These are phyloP conservation scores for Umbellularia californica DNA, from an alignment of 164 flowering plant genomes.

Conservation along the genomic window DNA sequence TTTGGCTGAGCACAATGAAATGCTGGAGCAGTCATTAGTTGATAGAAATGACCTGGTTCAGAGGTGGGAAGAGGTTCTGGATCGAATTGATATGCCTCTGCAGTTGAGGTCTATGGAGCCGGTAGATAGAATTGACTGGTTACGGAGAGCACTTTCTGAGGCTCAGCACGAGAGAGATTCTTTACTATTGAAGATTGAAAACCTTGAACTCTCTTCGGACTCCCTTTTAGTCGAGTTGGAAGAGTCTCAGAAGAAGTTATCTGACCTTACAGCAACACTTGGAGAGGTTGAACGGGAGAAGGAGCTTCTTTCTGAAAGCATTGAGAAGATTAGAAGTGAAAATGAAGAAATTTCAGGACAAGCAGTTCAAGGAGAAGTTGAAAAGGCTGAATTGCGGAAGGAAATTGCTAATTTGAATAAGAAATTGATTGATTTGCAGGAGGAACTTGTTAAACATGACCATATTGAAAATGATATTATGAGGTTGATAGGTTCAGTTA, in stretches of 20 bases:
- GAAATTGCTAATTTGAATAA: slow-evolving; percentile 48
- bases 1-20: slow-evolving; percentile 96
- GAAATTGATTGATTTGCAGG: slow-evolving; percentile 25
- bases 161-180: slow-evolving; percentile 46
- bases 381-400: slow-evolving; percentile 36
- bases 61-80: slow-evolving; percentile 87
- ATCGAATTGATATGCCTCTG: slow-evolving; percentile 61
- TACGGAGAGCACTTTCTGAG: slow-evolving; percentile 65
- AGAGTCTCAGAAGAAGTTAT: slow-evolving; percentile 40
- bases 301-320: slow-evolving; percentile 42
- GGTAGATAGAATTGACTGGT: slow-evolving; percentile 81
- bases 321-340: slow-evolving; percentile 42
- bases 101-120: slow-evolving; percentile 76
- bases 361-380: slow-evolving; percentile 36
- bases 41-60: slow-evolving; percentile 83
- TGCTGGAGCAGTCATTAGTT: slow-evolving; percentile 96
- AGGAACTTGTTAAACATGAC: slow-evolving; percentile 27
- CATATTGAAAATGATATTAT: slow-evolving; percentile 40
- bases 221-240: slow-evolving; percentile 55
- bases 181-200: slow-evolving; percentile 53
- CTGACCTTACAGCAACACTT: slow-evolving; percentile 46
- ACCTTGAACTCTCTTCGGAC: slow-evolving; percentile 52
- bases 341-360: slow-evolving; percentile 37
- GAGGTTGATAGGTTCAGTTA: slow-evolving; percentile 47
- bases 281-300: slow-evolving; percentile 43